Conservation (phyloP, 1,284 basidiomycete genomes). For the Xerocomus nothofagi region DNA sequence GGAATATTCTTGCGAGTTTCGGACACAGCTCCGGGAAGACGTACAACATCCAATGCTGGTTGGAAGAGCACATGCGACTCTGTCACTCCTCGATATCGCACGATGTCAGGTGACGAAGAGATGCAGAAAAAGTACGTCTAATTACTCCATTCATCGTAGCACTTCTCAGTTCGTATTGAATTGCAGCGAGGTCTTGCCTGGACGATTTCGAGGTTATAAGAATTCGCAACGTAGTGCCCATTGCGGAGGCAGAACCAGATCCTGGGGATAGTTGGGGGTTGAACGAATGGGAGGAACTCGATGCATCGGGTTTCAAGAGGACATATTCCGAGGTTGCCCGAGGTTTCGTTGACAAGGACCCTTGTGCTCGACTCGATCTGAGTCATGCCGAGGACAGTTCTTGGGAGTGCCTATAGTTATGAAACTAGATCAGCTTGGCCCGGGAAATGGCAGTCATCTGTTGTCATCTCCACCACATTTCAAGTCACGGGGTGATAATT, state of each 20-base stretch:
- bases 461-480: background rate
- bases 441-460: background rate
- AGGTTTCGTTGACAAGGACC: conserved; percentile 3
- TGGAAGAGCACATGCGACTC: background rate
- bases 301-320: conserved; percentile 13
- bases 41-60: background rate
- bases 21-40: conserved; percentile 5
- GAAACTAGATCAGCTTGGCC: background rate
- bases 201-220: conserved; percentile 28
- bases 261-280: conserved; percentile 9
- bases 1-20: background rate
- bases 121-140: conserved; percentile 13
- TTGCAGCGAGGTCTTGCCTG: conserved; percentile 11
- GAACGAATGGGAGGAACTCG: conserved; percentile 27
- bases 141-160: background rate
- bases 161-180: background rate
- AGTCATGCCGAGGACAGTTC: conserved; percentile 14
- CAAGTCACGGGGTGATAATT: no score
- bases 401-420: conserved; percentile 22
- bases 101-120: conserved; percentile 1
- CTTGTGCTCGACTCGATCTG: background rate
- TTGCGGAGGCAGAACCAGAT: conserved; percentile 10
- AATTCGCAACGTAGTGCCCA: conserved; percentile 20
- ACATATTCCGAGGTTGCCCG: conserved; percentile 29
- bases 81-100: conserved; percentile 26